A percentile compares a stretch with the other conserved stretches of the same genome.
Conservation (phyloP, 352 stramenopile species). For the Phytophthora hybrid region DNA sequence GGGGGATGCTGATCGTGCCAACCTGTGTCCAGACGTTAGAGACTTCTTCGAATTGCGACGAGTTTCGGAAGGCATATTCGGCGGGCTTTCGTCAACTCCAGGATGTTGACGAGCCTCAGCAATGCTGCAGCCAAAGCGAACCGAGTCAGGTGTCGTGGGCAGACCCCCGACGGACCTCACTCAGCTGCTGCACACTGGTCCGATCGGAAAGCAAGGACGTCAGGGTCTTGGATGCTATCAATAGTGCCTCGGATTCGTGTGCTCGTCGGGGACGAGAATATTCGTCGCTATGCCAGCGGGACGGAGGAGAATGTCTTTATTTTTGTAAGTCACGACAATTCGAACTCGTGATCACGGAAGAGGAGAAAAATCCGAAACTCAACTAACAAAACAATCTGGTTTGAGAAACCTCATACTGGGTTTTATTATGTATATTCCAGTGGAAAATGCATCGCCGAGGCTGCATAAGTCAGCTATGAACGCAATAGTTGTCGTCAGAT, state of each 20-base stretch:
- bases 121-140: background rate
- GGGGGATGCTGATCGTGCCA: constrained; percentile 10
- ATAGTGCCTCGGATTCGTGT: constrained; percentile 7
- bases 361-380: background rate
- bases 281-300: background rate
- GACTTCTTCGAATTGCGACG: constrained; percentile 11
- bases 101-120: background rate
- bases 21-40: background rate
- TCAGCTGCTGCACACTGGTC: background rate
- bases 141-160: background rate
- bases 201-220: background rate
- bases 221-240: constrained; percentile 17
- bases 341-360: background rate
- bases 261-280: background rate
- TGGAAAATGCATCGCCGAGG: background rate
- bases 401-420: background rate
- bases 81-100: background rate
- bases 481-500: background rate
- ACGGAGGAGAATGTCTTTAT: constrained; percentile 8
- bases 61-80: constrained; percentile 23
- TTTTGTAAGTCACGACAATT: constrained; percentile 4
- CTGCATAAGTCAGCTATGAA: background rate
- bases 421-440: no score
- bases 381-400: background rate
- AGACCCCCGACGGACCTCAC: background rate